These are phyloP conservation scores for Hyphopichia khmerensis DNA, from an alignment of 1,139 yeast species.

Conservation along the genomic window DNA sequence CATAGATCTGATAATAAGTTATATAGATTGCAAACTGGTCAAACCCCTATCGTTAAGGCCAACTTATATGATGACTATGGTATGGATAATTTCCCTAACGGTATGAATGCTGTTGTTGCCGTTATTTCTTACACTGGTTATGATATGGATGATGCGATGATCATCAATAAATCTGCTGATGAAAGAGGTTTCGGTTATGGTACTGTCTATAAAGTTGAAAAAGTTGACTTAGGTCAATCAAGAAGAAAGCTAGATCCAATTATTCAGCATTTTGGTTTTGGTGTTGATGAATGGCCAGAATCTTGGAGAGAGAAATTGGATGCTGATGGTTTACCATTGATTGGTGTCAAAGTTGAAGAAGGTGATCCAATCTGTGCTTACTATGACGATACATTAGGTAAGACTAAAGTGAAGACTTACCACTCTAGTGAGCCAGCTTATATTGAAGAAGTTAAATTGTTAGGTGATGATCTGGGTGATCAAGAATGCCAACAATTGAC, in stretches of 20 bases:
- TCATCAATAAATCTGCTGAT: conserved; percentile 92
- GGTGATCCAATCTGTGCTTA: conserved; percentile 96
- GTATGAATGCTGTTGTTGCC: conserved; percentile 97
- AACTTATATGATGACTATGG: conserved; percentile 93
- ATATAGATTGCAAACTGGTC: conserved; percentile 91
- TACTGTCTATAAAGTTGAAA: conserved; percentile 92
- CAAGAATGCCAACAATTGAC: conserved; percentile 82
- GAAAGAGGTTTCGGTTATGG: conserved; percentile 99
- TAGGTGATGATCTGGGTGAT: conserved; percentile 81
- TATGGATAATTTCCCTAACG: conserved; percentile 98
- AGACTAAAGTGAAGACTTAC: conserved; percentile 88
- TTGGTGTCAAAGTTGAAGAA: conserved; percentile 85
- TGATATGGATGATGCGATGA: conserved; percentile 99
- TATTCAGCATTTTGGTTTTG: conserved; percentile 93
- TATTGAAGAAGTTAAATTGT: conserved; percentile 89
- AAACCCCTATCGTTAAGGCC: conserved; percentile 96
- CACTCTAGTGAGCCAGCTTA: conserved; percentile 94
- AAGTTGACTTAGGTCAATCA: conserved; percentile 73
- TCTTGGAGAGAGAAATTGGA: conserved; percentile 87
- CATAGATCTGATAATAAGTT: conserved; percentile 95
- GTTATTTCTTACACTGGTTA: conserved; percentile 98
- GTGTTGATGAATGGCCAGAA: conserved; percentile 89
- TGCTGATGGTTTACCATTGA: conserved; percentile 87
- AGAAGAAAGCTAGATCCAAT: conserved; percentile 94
- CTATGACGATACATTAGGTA: conserved; percentile 87